These are phyloP conservation scores for Coemansia sp. DNA, from an alignment of 192 early-diverging fungal species.

Conservation along the genomic window DNA sequence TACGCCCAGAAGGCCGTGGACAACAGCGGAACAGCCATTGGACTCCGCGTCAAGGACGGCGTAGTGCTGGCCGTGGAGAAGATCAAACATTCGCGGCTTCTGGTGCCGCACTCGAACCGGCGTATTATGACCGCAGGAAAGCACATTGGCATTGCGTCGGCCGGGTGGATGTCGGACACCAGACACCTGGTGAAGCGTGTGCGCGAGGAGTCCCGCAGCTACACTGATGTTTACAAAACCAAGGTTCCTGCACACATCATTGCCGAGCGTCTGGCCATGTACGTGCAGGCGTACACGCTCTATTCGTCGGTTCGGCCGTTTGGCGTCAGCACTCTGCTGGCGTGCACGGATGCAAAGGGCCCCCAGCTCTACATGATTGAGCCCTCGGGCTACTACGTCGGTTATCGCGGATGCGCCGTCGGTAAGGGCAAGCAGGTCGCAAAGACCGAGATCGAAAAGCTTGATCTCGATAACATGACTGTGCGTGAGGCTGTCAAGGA, in stretches of 20 bases:
- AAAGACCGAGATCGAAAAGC: constrained; percentile 99
- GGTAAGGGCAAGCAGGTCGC: constrained; percentile 97
- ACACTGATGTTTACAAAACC: constrained; percentile 80
- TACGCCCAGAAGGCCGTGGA: constrained; percentile 98
- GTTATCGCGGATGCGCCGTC: constrained; percentile 92
- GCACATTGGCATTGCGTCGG: constrained; percentile 92
- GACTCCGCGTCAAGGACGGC: constrained; percentile 91
- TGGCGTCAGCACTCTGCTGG: constrained; percentile 84
- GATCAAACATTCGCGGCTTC: constrained; percentile 90
- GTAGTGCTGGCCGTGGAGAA: constrained; percentile 97
- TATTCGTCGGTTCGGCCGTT: constrained; percentile 96
- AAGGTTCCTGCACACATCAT: constrained; percentile 90
- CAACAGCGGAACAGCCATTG: constrained; percentile 96
- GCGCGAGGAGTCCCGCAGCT: constrained; percentile 88
- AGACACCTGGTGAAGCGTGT: constrained; percentile 87
- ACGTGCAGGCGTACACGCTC: constrained; percentile 94
- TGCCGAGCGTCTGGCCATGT: constrained; percentile 90
- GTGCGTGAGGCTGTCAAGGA: constrained; percentile 88
- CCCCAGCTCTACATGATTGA: constrained; percentile 94
- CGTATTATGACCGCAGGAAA: constrained; percentile 89
- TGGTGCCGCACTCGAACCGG: constrained; percentile 90
- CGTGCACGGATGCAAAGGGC: constrained; percentile 74
- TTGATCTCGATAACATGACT: constrained; percentile 78
- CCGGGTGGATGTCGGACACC: constrained; percentile 92
- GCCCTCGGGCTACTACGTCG: constrained; percentile 95